phyloP scores from a whole-genome alignment of 2,329 filamentous ascomycete species.

The Monilinia polystroma region DNA sequence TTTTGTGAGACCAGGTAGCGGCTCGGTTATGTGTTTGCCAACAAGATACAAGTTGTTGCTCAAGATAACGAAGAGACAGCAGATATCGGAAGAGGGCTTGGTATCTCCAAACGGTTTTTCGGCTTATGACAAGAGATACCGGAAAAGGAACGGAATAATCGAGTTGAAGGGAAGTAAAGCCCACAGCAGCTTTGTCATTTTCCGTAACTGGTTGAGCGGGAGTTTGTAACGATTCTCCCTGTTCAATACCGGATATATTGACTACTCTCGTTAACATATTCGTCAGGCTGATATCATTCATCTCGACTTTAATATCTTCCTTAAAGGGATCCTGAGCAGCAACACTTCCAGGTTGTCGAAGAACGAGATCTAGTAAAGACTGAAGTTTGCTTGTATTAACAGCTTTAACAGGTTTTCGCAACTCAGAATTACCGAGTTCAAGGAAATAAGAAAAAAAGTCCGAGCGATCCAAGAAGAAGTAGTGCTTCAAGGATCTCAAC shows the following conservation, averaged over 20 bases:
- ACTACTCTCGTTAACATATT: slow-evolving; percentile 95
- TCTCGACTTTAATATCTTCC: slow-evolving; percentile 95
- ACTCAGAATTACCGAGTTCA: slow-evolving; percentile 83
- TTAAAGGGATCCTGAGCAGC: slow-evolving; percentile 96
- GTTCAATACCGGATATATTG: slow-evolving; percentile 92
- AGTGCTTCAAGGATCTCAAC: slow-evolving; percentile 90
- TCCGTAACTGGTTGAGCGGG: slow-evolving; percentile 65
- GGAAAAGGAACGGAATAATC: slow-evolving; percentile 96
- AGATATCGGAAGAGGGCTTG: slow-evolving; percentile 95
- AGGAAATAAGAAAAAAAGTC: slow-evolving; percentile 99
- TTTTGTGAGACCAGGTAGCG: slow-evolving; percentile 78
- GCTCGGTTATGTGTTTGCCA: slow-evolving; percentile 89
- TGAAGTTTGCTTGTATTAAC: slow-evolving; percentile 94
- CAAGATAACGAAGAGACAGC: slow-evolving; percentile 82
- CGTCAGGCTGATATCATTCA: slow-evolving; percentile 91
- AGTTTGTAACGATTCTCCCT: slow-evolving; percentile 77
- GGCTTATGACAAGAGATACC: slow-evolving; percentile 89
- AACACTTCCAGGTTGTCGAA: slow-evolving; percentile 93
- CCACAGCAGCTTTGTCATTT: slow-evolving; percentile 81
- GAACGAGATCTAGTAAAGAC: slow-evolving; percentile 88
- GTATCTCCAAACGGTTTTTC: slow-evolving; percentile 95
- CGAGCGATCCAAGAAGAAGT: slow-evolving; percentile 97
- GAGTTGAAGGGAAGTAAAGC: slow-evolving; percentile 89
- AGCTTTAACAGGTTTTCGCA: slow-evolving; percentile 82
- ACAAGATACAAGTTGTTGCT: slow-evolving; percentile 78